These are phyloP conservation scores for Penicillium griseofulvum DNA, from an alignment of 2,329 filamentous ascomycete species.

Conservation along the genomic window DNA sequence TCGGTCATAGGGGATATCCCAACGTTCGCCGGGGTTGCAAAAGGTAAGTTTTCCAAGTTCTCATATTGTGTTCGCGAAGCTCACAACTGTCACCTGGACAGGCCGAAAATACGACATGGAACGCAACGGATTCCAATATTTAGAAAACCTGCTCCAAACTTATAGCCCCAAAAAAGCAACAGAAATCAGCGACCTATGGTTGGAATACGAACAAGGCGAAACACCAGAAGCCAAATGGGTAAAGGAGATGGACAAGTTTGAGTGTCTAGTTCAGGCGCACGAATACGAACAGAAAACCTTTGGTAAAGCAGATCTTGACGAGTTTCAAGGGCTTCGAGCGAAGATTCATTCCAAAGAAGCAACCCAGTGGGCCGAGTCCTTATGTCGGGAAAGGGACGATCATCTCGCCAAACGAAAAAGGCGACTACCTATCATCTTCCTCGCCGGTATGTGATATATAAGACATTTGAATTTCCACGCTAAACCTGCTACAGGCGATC, in stretches of 20 bases:
- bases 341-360: neutral
- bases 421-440: neutral
- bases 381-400: neutral
- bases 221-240: slow-evolving; percentile 1
- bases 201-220: neutral
- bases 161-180: neutral
- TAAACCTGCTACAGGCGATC: neutral
- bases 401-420: neutral
- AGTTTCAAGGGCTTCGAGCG: neutral
- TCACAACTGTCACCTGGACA: neutral
- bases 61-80: neutral
- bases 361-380: neutral
- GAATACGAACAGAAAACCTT: neutral
- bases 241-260: neutral
- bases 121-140: neutral
- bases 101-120: neutral
- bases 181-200: neutral
- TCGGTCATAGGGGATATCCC: neutral
- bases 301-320: neutral
- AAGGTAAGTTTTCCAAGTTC: neutral
- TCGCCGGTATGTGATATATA: neutral
- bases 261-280: neutral
- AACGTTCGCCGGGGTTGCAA: neutral
- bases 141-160: neutral
- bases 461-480: neutral